Evolutionary conservation across 2,329 filamentous ascomycete species (phyloP).

Genomic region (Ceratocystis colombiana): DNA sequence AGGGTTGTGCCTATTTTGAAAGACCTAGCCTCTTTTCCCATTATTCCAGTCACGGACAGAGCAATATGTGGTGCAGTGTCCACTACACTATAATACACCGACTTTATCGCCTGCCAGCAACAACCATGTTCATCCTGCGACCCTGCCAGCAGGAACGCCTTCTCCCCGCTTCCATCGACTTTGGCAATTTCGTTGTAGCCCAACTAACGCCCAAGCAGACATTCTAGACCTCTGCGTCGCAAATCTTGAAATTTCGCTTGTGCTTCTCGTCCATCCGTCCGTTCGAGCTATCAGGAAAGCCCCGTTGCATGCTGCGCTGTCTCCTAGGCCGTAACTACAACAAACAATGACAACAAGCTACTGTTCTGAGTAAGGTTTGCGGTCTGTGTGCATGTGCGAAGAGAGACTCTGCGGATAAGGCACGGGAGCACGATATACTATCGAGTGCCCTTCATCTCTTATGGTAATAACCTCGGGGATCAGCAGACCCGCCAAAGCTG

Average conservation of each 20-base stretch:
- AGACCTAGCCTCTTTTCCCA: neutral
- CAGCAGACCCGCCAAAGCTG: neutral
- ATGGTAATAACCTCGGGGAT: neutral
- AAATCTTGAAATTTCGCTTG: constrained; percentile 15
- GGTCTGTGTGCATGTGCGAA: too few species aligned
- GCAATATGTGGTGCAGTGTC: neutral
- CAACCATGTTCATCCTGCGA: neutral
- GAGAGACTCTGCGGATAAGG: too few species aligned
- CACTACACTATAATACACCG: neutral
- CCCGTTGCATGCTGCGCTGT: neutral
- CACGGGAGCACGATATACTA: neutral
- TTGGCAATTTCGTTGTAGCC: neutral
- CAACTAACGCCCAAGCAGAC: neutral
- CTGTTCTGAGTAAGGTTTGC: neutral
- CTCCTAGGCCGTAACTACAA: constrained; percentile 6
- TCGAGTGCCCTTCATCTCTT: neutral
- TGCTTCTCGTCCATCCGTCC: neutral
- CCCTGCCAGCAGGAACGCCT: neutral
- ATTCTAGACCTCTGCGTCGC: constrained; percentile 8
- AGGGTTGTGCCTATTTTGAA: neutral
- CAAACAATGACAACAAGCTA: constrained; percentile 4
- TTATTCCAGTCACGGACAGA: neutral
- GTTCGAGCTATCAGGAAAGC: neutral
- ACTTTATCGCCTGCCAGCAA: constrained; percentile 3
- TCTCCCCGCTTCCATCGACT: neutral